phyloP scores from a whole-genome alignment of 768 basidiomycete genomes.

The Cyclocybe aegerita region DNA sequence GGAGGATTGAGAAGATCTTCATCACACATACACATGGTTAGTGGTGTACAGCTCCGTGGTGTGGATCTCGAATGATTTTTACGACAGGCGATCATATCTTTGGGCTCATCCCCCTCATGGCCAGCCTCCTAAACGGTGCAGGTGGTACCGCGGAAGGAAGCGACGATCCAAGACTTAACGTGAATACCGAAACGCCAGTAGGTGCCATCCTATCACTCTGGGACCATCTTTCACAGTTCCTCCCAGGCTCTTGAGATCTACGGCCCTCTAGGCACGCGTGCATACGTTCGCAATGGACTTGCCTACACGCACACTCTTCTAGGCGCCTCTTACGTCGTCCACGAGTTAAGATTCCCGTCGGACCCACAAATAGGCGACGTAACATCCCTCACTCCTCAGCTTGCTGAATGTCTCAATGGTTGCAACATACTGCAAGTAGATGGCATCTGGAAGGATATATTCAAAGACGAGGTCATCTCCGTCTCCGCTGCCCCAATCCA shows the following conservation, averaged over 20 bases:
- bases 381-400: conserved; percentile 44
- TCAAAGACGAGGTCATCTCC: conserved; percentile 50
- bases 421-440: conserved; percentile 59
- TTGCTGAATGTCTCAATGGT: conserved; percentile 57
- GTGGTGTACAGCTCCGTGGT: conserved; percentile 6
- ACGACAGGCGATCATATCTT: conserved; percentile 80
- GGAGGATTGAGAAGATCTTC: conserved; percentile 78
- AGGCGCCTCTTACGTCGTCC: conserved; percentile 70
- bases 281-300: conserved; percentile 72
- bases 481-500: conserved; percentile 77
- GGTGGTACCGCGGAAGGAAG: conserved; percentile 59
- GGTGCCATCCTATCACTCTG: conserved; percentile 12
- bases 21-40: conserved; percentile 88
- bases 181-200: conserved; percentile 35
- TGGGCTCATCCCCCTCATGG: conserved; percentile 68
- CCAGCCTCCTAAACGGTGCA: conserved; percentile 70
- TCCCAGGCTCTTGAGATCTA: conserved; percentile 77
- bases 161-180: conserved; percentile 56
- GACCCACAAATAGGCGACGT: conserved; percentile 57
- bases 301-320: conserved; percentile 69
- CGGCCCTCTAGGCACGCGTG: conserved; percentile 80
- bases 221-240: neutral
- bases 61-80: neutral
- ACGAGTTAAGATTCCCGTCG: conserved; percentile 69
- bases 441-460: conserved; percentile 70